Evolutionary conservation across 2,329 filamentous ascomycete genomes (phyloP).

Genomic region (Curvularia sp.): DNA sequence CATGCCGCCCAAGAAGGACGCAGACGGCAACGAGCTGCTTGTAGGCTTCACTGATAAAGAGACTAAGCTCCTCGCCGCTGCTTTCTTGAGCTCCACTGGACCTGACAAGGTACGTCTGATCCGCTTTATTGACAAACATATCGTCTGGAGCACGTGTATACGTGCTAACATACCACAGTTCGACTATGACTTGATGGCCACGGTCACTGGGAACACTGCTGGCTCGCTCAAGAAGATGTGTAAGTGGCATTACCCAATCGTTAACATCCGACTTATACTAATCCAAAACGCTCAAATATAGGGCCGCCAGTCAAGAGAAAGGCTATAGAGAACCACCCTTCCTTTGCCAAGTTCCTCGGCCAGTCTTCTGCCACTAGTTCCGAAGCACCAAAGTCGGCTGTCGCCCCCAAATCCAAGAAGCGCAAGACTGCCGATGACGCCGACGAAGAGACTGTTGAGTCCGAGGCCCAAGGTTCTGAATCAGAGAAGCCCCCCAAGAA

Average conservation of each 20-base stretch:
- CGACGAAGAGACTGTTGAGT: neutral
- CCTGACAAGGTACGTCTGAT: constrained; percentile 35
- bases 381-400: constrained; percentile 16
- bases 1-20: constrained; percentile 41
- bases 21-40: constrained; percentile 16
- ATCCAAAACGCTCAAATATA: neutral
- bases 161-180: constrained; percentile 24
- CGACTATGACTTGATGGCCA: constrained; percentile 41
- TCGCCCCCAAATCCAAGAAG: constrained; percentile 22
- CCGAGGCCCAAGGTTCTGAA: constrained; percentile 28
- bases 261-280: neutral
- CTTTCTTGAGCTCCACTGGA: constrained; percentile 35
- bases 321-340: constrained; percentile 30
- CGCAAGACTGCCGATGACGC: constrained; percentile 30
- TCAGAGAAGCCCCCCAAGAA: constrained; percentile 11
- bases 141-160: too few relatives aligned
- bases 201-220: constrained; percentile 38
- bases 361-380: constrained; percentile 4
- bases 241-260: neutral
- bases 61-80: constrained; percentile 41
- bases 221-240: constrained; percentile 46
- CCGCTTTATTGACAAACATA: neutral
- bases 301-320: constrained; percentile 42
- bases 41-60: constrained; percentile 36
- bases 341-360: constrained; percentile 36